These are phyloP conservation scores for Bacterosira constricta DNA, from an alignment of 108 stramenopile genomes.

Conservation along the genomic window DNA sequence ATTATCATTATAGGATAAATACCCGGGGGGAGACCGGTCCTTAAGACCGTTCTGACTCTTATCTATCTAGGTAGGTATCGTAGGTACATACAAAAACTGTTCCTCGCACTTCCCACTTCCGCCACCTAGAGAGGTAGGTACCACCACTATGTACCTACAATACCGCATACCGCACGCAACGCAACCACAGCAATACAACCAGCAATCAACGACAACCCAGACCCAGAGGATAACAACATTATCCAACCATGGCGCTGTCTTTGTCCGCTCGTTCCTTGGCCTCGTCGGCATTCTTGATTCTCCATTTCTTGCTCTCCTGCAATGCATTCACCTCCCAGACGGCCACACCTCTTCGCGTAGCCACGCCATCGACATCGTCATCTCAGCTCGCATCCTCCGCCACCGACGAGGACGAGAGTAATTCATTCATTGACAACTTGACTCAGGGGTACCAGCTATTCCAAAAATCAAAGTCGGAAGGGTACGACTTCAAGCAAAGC, in stretches of 20 bases:
- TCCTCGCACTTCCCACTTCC: too few species aligned
- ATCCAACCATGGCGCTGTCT: not conserved
- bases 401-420: not conserved
- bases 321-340: not conserved
- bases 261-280: not conserved
- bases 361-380: not conserved
- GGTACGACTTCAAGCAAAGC: conserved; percentile 60
- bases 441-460: conserved; percentile 32
- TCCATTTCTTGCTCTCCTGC: not conserved
- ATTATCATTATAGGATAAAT: too few species aligned
- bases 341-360: not conserved
- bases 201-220: too few species aligned
- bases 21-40: too few species aligned
- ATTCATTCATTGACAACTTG: conserved; percentile 31
- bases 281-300: conserved; percentile 2
- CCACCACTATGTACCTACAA: too few species aligned
- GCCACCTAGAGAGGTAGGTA: too few species aligned
- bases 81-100: too few species aligned
- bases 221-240: too few species aligned
- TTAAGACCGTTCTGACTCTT: too few species aligned
- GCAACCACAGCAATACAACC: too few species aligned
- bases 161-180: too few species aligned
- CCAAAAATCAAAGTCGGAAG: conserved; percentile 37
- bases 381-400: conserved; percentile 16
- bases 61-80: too few species aligned